Evolutionary conservation across 805 yeast genomes (phyloP), one percentile per base, ranked within the genome.

Genomic region (Candida golubevii): DNA sequence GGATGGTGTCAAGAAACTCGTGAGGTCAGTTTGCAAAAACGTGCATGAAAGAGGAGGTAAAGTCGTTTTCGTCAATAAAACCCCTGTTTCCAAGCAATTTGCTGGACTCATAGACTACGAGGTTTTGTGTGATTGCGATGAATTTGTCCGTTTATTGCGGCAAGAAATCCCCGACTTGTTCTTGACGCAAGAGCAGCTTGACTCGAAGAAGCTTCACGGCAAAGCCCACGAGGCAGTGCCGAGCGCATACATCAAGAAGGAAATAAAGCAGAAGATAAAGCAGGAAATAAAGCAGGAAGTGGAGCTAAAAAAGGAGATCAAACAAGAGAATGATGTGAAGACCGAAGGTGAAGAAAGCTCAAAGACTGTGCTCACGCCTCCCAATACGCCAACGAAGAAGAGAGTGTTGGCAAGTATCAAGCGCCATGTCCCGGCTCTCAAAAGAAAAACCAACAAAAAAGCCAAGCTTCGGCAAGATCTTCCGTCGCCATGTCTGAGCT

Each of bases 1-100:
- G 10, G 86, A 83, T 52, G 99, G 99, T 1, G 90, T 93, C 38
- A 85, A 82, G 58, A 79, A 78, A 51, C 69, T 91, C 15, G 97
- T 90, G 2, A 77, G 79, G 49, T 74, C 75, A 18, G 61, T 87
- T 49, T 81, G 95, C 38, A 76, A 76, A 48, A 77, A 77, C 14
- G 82, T 90, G 14, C 95, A 85, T 58, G 83, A 78, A n/a, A 75
- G 74, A 32, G 88, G 85, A 15, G 99, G 98, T 0, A 67, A 76
- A 28, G 95, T 89, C 1, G 67, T 91, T 0, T 75, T 88, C 45
- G 73, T 91, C 29, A 91, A 91, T 68, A 80, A 80, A 46, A 83
- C 88, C 1, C 74, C 75, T 1, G 66, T 85, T 8, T 72, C 84
- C 2, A 70, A 75, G 42, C 67, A 73, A 14, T 91, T 97, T 96